Percentiles rank a stretch among this genome's conserved stretches.
These are phyloP conservation scores for Pisolithus orientalis DNA, from an alignment of 768 basidiomycete genomes.

Conservation along the genomic window DNA sequence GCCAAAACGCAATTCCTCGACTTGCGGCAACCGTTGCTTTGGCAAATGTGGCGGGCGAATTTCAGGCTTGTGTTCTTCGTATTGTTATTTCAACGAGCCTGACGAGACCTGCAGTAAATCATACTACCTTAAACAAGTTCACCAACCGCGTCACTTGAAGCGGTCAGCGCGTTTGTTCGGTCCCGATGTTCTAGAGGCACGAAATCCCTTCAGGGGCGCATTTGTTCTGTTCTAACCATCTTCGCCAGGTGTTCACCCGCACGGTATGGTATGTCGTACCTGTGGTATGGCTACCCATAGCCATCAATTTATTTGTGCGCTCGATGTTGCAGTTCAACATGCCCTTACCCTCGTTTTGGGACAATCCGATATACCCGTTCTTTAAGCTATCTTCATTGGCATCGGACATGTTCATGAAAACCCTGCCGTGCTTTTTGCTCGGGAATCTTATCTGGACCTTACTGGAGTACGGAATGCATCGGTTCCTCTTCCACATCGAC, in stretches of 20 bases:
- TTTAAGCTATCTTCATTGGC: constrained; percentile 43
- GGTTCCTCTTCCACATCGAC: constrained; percentile 97
- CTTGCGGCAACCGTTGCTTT: constrained; percentile 73
- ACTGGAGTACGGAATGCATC: constrained; percentile 87
- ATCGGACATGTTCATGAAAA: constrained; percentile 44
- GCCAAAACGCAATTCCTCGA: constrained; percentile 91
- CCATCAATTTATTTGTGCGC: constrained; percentile 70
- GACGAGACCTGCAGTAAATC: constrained; percentile 55
- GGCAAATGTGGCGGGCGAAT: constrained; percentile 84
- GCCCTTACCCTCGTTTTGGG: constrained; percentile 58
- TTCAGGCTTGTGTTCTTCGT: constrained; percentile 52
- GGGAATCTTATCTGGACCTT: constrained; percentile 94
- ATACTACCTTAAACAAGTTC: constrained; percentile 94
- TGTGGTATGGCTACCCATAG: constrained; percentile 84
- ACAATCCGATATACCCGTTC: constrained; percentile 51
- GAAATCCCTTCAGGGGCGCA: constrained; percentile 6
- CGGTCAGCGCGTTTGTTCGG: constrained; percentile 87
- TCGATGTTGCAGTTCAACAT: constrained; percentile 78
- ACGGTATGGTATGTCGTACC: constrained; percentile 96
- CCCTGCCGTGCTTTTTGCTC: constrained; percentile 63
- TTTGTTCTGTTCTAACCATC: background rate
- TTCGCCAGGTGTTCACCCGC: constrained; percentile 61
- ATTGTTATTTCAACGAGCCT: background rate
- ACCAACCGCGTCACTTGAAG: constrained; percentile 86
- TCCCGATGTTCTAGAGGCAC: constrained; percentile 71